phyloP scores from a whole-genome alignment of 2,329 filamentous ascomycete species.

The Zarea fungicola region DNA sequence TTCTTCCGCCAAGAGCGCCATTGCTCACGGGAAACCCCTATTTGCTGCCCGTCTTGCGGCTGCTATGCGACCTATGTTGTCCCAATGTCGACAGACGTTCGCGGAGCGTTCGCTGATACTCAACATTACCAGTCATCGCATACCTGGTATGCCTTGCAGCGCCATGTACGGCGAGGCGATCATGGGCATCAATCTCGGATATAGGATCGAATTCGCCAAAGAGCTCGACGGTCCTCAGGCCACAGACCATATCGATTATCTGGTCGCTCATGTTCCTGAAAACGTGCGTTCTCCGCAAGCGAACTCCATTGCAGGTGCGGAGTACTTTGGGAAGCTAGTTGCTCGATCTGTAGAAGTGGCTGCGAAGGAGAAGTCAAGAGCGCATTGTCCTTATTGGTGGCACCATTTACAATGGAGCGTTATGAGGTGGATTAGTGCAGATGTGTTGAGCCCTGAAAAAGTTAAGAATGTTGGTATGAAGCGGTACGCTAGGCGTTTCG shows the following conservation, averaged over 20 bases:
- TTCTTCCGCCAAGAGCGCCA: background rate
- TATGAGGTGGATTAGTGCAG: background rate
- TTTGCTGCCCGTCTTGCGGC: background rate
- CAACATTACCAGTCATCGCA: conserved; percentile 23
- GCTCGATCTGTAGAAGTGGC: background rate
- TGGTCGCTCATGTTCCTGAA: background rate
- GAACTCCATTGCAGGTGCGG: background rate
- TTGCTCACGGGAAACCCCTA: background rate
- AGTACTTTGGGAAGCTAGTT: background rate
- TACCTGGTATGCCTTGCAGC: conserved; percentile 24
- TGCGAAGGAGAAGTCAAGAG: conserved; percentile 9
- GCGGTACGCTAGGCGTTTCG: background rate
- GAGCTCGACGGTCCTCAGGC: conserved; percentile 16
- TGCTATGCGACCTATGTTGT: background rate
- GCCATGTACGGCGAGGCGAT: conserved; percentile 26
- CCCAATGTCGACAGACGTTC: conserved; percentile 10
- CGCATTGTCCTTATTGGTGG: background rate
- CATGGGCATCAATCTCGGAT: conserved; percentile 27
- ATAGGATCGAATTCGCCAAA: conserved; percentile 23
- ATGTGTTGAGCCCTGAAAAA: background rate
- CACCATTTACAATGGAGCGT: background rate
- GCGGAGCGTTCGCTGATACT: conserved; percentile 25
- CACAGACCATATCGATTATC: background rate
- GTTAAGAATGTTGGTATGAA: background rate
- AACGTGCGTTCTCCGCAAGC: background rate